Conservation (phyloP, 305 asterid genomes). For the Rubia occidens region DNA sequence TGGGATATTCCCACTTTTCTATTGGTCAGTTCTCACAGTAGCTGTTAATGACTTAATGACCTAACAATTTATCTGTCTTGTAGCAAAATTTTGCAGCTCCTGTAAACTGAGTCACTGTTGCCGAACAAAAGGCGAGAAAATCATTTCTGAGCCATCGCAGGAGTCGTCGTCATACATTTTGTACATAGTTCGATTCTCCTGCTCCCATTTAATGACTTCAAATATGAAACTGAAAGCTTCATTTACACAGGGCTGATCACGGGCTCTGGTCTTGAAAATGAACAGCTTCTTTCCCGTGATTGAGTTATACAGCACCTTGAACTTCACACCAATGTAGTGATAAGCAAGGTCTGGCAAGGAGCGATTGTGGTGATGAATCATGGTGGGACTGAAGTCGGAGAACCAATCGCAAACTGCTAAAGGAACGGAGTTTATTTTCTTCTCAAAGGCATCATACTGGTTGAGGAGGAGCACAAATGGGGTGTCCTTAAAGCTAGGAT, state of each 20-base stretch:
- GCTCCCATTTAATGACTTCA: conserved; percentile 66
- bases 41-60: neutral
- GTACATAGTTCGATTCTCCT: conserved; percentile 24
- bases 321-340: conserved; percentile 50
- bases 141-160: conserved; percentile 28
- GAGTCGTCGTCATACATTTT: conserved; percentile 31
- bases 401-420: conserved; percentile 60
- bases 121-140: conserved; percentile 14
- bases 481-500: conserved; percentile 40
- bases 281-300: conserved; percentile 57
- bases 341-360: conserved; percentile 54
- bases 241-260: conserved; percentile 36
- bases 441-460: conserved; percentile 55
- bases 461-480: conserved; percentile 56
- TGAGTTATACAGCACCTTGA: conserved; percentile 46
- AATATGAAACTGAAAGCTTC: conserved; percentile 44
- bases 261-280: conserved; percentile 40
- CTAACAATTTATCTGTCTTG: neutral
- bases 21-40: neutral
- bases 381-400: conserved; percentile 47
- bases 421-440: conserved; percentile 36
- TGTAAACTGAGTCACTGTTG: conserved; percentile 5
- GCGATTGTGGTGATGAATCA: conserved; percentile 27
- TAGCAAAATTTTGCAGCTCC: neutral
- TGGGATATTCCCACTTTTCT: neutral